phyloP scores from a whole-genome alignment of 2,329 filamentous ascomycete genomes.

The Hymenoscyphus salicellus region DNA sequence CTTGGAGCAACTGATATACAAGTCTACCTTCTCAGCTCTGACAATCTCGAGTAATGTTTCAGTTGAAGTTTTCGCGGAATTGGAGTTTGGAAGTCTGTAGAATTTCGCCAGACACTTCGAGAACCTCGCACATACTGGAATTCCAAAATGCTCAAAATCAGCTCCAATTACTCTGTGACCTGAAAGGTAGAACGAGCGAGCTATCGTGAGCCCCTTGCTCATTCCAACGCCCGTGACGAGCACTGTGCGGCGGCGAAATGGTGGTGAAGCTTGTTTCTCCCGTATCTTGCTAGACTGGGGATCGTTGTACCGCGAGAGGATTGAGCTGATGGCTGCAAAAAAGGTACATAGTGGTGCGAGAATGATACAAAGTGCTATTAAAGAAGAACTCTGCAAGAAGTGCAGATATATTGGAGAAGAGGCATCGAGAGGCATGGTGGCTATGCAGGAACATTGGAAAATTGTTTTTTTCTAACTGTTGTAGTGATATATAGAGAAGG shows the following conservation, averaged over 20 bases:
- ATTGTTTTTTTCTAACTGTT: background rate
- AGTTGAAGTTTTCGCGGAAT: conserved; percentile 45
- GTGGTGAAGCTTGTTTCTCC: background rate
- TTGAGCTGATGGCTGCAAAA: background rate
- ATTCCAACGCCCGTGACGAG: conserved; percentile 73
- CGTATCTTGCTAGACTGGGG: background rate
- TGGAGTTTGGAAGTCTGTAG: conserved; percentile 44
- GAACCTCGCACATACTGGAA: conserved; percentile 53
- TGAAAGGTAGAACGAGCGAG: conserved; percentile 60
- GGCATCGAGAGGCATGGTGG: background rate
- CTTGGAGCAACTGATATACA: conserved; percentile 55
- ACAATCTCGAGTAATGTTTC: conserved; percentile 57
- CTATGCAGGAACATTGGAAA: background rate
- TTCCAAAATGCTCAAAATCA: conserved; percentile 53
- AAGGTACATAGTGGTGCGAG: background rate
- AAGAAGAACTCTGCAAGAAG: background rate
- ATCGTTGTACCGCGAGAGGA: background rate
- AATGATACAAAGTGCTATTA: background rate
- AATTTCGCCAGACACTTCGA: conserved; percentile 57
- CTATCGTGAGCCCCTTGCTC: conserved; percentile 65
- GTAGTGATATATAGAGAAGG: background rate
- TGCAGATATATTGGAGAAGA: background rate
- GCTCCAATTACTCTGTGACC: conserved; percentile 72
- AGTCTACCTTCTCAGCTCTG: conserved; percentile 56
- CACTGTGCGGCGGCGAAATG: background rate